Percentiles rank a stretch among this genome's conserved stretches.
These are phyloP conservation scores for Aegilops speltoides DNA, from an alignment of 176 grass and related monocot species.

Conservation along the genomic window DNA sequence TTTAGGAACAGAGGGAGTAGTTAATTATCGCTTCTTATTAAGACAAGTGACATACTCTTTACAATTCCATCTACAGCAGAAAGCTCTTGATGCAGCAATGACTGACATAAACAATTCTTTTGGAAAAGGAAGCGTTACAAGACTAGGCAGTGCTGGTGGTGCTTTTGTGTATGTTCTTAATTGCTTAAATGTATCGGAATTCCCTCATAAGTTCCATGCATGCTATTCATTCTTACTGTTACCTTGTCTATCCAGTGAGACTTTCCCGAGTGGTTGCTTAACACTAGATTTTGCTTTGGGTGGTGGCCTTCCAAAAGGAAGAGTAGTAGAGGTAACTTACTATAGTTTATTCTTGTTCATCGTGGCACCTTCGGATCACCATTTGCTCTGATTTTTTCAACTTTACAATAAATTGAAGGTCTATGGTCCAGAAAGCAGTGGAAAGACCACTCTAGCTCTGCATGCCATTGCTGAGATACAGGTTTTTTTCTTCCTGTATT, in stretches of 20 bases:
- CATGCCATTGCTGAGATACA: slow-evolving; percentile 98
- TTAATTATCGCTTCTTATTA: slow-evolving; percentile 22
- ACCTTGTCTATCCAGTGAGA: slow-evolving; percentile 56
- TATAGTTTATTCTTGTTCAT: slow-evolving; percentile 19
- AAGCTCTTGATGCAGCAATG: slow-evolving; percentile 93
- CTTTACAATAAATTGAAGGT: slow-evolving; percentile 45
- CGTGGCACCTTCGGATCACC: background rate
- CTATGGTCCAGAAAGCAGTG: slow-evolving; percentile 93
- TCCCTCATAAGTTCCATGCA: slow-evolving; percentile 8
- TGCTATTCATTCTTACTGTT: slow-evolving; percentile 19
- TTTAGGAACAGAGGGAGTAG: background rate
- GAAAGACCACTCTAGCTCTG: slow-evolving; percentile 94
- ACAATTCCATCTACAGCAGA: slow-evolving; percentile 65
- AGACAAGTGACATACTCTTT: slow-evolving; percentile 3
- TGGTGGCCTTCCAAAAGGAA: slow-evolving; percentile 94
- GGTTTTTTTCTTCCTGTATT: slow-evolving; percentile 47
- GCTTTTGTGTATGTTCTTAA: slow-evolving; percentile 77
- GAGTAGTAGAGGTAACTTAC: slow-evolving; percentile 86
- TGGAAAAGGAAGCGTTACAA: slow-evolving; percentile 97
- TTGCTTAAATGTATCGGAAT: background rate
- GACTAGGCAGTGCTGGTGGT: slow-evolving; percentile 90
- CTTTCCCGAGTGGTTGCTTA: slow-evolving; percentile 94
- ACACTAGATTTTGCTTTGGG: slow-evolving; percentile 97
- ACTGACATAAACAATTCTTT: slow-evolving; percentile 98
- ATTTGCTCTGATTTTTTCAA: slow-evolving; percentile 7